These are phyloP conservation scores for Torulaspora delbrueckii DNA, from an alignment of 805 yeast species.

Conservation along the genomic window DNA sequence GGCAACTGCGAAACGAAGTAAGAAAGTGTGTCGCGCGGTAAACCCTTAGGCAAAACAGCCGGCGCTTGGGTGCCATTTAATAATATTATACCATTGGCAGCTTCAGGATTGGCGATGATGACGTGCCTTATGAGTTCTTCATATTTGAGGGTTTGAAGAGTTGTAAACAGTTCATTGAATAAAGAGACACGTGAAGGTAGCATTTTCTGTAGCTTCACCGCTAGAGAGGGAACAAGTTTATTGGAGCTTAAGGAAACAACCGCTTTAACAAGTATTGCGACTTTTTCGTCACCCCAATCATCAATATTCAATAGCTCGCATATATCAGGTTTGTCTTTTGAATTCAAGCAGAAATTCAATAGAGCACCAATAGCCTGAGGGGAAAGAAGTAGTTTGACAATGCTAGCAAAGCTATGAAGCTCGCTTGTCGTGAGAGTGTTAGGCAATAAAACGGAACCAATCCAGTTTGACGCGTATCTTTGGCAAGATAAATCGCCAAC, in stretches of 20 bases:
- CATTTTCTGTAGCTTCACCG: not conserved
- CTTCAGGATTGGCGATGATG: constrained; percentile 5
- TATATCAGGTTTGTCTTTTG: constrained; percentile 5
- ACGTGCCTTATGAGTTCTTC: constrained; percentile 7
- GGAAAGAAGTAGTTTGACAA: constrained; percentile 16
- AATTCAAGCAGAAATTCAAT: constrained; percentile 13
- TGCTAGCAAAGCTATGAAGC: constrained; percentile 14
- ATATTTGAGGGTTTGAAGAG: constrained; percentile 1
- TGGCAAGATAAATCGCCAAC: constrained; percentile 9
- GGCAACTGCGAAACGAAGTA: constrained; percentile 1
- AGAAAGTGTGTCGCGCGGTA: constrained; percentile 1
- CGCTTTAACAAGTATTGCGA: constrained; percentile 10
- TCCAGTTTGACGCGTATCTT: constrained; percentile 21
- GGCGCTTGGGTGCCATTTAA: not conserved
- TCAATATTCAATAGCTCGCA: constrained; percentile 9
- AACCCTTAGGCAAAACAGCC: constrained; percentile 4
- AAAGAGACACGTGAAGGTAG: constrained; percentile 3
- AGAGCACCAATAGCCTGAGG: constrained; percentile 18
- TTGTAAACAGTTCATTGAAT: constrained; percentile 5
- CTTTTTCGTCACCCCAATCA: constrained; percentile 14
- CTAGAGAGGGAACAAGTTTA: not conserved
- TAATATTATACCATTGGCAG: not conserved
- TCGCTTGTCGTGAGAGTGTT: constrained; percentile 15
- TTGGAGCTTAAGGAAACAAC: constrained; percentile 3
- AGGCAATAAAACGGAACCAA: constrained; percentile 25